phyloP scores from a whole-genome alignment of 306 rosid species.

The Betula pendula region DNA sequence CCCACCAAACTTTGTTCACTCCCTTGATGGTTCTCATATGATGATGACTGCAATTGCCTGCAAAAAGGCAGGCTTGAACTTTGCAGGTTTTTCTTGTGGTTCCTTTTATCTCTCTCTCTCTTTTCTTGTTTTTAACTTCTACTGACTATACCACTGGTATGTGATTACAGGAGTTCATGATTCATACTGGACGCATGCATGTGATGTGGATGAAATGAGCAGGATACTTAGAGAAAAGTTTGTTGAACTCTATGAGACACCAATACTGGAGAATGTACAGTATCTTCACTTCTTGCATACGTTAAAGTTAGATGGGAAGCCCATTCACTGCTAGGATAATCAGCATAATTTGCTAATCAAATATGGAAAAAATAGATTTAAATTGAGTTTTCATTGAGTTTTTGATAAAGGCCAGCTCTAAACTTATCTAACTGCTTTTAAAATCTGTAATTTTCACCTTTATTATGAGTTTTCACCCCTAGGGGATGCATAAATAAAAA shows the following conservation, averaged over 20 bases:
- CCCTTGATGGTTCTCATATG: conserved; percentile 98
- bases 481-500: background rate
- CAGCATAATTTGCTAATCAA: background rate
- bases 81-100: conserved; percentile 66
- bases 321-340: background rate
- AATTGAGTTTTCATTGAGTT: background rate
- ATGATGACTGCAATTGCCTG: conserved; percentile 99
- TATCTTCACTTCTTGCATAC: background rate
- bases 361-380: background rate
- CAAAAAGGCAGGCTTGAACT: conserved; percentile 68
- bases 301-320: background rate
- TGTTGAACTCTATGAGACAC: conserved; percentile 79
- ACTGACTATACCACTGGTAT: conserved; percentile 10
- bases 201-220: conserved; percentile 88
- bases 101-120: background rate
- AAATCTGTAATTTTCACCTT: background rate
- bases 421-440: background rate
- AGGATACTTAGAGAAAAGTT: conserved; percentile 75
- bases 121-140: conserved; percentile 3
- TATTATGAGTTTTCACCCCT: background rate
- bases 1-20: conserved; percentile 97
- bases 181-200: conserved; percentile 96
- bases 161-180: conserved; percentile 87
- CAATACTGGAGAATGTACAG: conserved; percentile 78
- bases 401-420: background rate